Conservation (phyloP, 2,329 filamentous ascomycete species). For the Fusarium marasasianum region DNA sequence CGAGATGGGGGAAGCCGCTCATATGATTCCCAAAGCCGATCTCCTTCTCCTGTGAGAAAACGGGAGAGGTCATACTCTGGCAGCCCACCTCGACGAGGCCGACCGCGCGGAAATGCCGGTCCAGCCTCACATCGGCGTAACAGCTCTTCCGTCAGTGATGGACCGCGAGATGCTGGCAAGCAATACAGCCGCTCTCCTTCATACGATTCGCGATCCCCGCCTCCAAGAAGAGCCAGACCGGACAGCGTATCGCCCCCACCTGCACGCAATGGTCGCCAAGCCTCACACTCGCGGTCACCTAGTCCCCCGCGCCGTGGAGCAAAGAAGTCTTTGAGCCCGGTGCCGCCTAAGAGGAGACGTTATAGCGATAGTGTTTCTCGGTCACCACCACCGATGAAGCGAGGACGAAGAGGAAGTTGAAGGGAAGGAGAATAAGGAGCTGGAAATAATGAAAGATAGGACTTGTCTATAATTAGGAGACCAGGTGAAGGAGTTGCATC, state of each 20-base stretch:
- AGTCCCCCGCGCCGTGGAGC: conserved; percentile 33
- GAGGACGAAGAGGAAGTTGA: conserved; percentile 44
- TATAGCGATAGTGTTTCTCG: conserved; percentile 46
- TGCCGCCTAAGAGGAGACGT: conserved; percentile 44
- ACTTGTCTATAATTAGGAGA: conserved; percentile 28
- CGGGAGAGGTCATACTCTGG: conserved; percentile 32
- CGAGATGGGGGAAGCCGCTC: conserved; percentile 36
- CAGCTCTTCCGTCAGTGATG: conserved; percentile 48
- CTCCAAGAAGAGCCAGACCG: conserved; percentile 35
- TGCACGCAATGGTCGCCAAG: conserved; percentile 34
- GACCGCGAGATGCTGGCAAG: conserved; percentile 37
- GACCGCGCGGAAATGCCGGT: conserved; percentile 30
- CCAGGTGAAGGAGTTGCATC: conserved; percentile 26
- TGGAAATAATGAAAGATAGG: conserved; percentile 16
- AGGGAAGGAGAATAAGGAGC: not conserved
- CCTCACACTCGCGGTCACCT: conserved; percentile 39
- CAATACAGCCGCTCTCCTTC: conserved; percentile 46
- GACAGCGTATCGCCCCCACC: conserved; percentile 32
- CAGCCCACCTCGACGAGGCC: conserved; percentile 39
- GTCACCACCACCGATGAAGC: conserved; percentile 47
- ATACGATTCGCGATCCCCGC: conserved; percentile 45
- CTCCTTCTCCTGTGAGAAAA: conserved; percentile 34
- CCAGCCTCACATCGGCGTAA: conserved; percentile 41
- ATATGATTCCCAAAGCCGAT: conserved; percentile 37
- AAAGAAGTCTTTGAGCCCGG: conserved; percentile 39